Conservation (phyloP, 2,329 filamentous ascomycete genomes). For the Cercospora brassicicola region DNA sequence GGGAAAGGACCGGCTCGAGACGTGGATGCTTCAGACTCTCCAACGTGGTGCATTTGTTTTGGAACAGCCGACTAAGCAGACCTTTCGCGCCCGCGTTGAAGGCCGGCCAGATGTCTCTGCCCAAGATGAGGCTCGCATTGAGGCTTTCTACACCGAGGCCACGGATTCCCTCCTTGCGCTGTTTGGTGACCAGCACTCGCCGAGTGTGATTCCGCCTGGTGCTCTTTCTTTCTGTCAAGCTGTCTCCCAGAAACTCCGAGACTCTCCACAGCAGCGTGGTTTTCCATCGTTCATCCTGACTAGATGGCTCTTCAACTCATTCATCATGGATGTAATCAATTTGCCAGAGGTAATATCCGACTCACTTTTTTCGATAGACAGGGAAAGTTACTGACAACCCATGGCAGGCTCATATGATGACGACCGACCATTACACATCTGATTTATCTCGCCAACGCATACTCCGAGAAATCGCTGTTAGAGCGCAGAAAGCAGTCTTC, state of each 20-base stretch:
- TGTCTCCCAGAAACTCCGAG: conserved; percentile 67
- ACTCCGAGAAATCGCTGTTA: conserved; percentile 71
- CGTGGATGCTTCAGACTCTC: conserved; percentile 91
- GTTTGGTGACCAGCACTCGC: conserved; percentile 74
- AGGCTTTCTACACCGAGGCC: conserved; percentile 84
- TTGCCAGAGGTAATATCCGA: conserved; percentile 71
- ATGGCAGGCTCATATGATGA: conserved; percentile 57
- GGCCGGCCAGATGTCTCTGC: conserved; percentile 67
- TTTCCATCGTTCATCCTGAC: conserved; percentile 82
- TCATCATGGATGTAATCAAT: conserved; percentile 78
- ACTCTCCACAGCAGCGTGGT: conserved; percentile 66
- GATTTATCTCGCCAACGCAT: conserved; percentile 82
- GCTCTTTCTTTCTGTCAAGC: conserved; percentile 82
- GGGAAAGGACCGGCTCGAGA: conserved; percentile 93
- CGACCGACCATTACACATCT: conserved; percentile 88
- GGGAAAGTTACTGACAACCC: conserved; percentile 35
- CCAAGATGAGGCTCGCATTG: conserved; percentile 77
- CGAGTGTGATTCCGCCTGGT: conserved; percentile 81
- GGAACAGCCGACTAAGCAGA: conserved; percentile 78
- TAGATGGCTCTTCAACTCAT: conserved; percentile 89
- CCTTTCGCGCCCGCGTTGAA: conserved; percentile 65
- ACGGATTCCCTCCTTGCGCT: conserved; percentile 80
- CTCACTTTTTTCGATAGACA: neutral
- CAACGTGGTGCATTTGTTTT: conserved; percentile 89
- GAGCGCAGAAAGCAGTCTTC: conserved; percentile 75